Base-by-base conservation (phyloP, 805 yeast species). In the Candida pini region DNA sequence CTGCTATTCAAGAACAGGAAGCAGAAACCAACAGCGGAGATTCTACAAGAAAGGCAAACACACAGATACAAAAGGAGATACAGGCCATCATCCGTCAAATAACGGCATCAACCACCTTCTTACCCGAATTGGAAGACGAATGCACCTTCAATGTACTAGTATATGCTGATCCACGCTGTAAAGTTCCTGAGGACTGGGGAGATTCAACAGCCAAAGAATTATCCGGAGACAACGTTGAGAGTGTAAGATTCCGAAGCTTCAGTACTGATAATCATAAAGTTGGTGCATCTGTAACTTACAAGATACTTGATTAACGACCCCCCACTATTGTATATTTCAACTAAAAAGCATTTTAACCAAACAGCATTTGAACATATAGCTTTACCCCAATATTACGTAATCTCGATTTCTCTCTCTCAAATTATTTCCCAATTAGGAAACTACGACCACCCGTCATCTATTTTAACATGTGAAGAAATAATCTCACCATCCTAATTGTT, bases 81-180 rank as follows among this genome's bases (percentile, higher is more conserved):
- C 90, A 85, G 55, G 76, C 87, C 0, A 78, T 89, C 5, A 77
- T 89, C 26, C 72, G 96, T 34, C 97, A 89, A 48, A 83, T 89
- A 33, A 86, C 95, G 0, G 86, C 95, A 0, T 79, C 92, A 27
- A 85, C 84, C 2, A 76, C 96, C 0, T 87, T 88, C 53, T 66
- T 89, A 26, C 97, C 97, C 0, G 70, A 81, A 17, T 60, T 89
- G 19, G 75, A 73, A 9, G 56, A 50, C 12, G 76, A 68, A 9
- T 76, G 81, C 50, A 84, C 96, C 0, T 87, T 89, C 57, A 87
- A 83, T 49, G 90, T 89, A 1, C 62, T 87, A 34, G 96, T 88
- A 0, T 82, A 81, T 50, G 83, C 96, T 0, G 83, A 81, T 45
- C 79, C 81, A 1, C 61, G 63, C 25, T 73, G 80, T 4, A 69